Conservation (phyloP, 2,329 filamentous ascomycete species). For the Microdochium trichocladiopsis region DNA sequence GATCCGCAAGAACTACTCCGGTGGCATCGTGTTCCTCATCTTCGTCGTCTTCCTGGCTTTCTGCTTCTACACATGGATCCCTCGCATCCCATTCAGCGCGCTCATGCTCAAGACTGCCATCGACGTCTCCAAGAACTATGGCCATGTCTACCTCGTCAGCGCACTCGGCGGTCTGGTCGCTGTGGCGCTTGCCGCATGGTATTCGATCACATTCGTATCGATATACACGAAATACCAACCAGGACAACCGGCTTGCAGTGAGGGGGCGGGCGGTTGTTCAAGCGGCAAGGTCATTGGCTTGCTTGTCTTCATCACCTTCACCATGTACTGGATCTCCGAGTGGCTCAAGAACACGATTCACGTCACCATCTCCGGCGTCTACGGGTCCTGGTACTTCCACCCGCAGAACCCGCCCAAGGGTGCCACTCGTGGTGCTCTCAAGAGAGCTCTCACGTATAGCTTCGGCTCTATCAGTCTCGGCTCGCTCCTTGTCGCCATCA, state of each 20-base stretch:
- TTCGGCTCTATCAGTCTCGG: conserved; percentile 89
- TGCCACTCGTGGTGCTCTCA: conserved; percentile 77
- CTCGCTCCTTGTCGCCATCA: conserved; percentile 76
- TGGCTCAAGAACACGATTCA: conserved; percentile 93
- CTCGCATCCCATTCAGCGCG: conserved; percentile 82
- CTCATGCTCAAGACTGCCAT: conserved; percentile 84
- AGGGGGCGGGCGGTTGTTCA: conserved; percentile 57
- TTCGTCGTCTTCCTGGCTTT: conserved; percentile 75
- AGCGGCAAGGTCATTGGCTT: conserved; percentile 75
- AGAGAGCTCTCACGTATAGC: conserved; percentile 77
- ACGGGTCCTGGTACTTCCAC: conserved; percentile 90
- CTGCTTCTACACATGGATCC: conserved; percentile 85
- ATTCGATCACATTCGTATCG: conserved; percentile 75
- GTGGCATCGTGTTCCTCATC: conserved; percentile 79
- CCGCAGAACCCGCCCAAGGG: conserved; percentile 62
- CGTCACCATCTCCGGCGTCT: conserved; percentile 78
- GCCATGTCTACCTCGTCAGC: conserved; percentile 82
- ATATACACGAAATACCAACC: conserved; percentile 83
- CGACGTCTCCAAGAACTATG: conserved; percentile 75
- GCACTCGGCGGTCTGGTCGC: conserved; percentile 74
- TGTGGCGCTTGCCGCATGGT: conserved; percentile 76
- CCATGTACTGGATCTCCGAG: conserved; percentile 90
- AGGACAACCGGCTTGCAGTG: conserved; percentile 43
- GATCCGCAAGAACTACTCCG: conserved; percentile 67
- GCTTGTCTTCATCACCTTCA: conserved; percentile 81